A percentile compares a stretch with the other conserved stretches of the same genome.
Conservation (phyloP, 441 rosid genomes). For the Populus hybrid region DNA sequence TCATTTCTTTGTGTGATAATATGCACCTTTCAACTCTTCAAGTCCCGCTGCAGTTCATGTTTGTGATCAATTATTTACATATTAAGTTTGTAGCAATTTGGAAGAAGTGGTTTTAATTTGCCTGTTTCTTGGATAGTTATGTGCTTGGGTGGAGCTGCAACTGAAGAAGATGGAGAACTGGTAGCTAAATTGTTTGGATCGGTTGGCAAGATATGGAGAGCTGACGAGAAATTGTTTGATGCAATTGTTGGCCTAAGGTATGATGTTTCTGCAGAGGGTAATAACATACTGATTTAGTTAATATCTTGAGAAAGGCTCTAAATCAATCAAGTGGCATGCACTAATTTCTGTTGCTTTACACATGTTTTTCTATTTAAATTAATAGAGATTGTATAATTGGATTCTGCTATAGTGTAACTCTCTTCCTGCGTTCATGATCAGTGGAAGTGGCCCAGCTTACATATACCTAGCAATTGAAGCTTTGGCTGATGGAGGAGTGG, state of each 20-base stretch:
- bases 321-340: not conserved
- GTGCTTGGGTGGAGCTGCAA: conserved; percentile 77
- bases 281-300: not conserved
- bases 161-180: conserved; percentile 68
- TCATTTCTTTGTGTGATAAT: not conserved
- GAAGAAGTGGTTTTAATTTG: conserved; percentile 18
- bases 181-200: conserved; percentile 72
- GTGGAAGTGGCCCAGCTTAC: conserved; percentile 96
- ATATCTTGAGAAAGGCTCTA: not conserved
- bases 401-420: conserved; percentile 1
- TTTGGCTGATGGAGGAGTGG: conserved; percentile 95
- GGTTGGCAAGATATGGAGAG: conserved; percentile 80
- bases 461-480: conserved; percentile 89
- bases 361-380: not conserved
- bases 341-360: not conserved
- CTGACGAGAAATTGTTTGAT: conserved; percentile 85
- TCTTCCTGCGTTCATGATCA: conserved; percentile 27
- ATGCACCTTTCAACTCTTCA: not conserved
- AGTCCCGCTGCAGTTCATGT: not conserved
- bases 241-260: conserved; percentile 94
- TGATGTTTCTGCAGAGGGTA: conserved; percentile 1
- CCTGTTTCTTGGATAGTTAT: conserved; percentile 41
- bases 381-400: not conserved
- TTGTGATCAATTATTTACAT: not conserved
- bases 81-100: not conserved